These are phyloP conservation scores for Aspergillus brasiliensis DNA, from an alignment of 2,329 filamentous ascomycete species.

Conservation along the genomic window DNA sequence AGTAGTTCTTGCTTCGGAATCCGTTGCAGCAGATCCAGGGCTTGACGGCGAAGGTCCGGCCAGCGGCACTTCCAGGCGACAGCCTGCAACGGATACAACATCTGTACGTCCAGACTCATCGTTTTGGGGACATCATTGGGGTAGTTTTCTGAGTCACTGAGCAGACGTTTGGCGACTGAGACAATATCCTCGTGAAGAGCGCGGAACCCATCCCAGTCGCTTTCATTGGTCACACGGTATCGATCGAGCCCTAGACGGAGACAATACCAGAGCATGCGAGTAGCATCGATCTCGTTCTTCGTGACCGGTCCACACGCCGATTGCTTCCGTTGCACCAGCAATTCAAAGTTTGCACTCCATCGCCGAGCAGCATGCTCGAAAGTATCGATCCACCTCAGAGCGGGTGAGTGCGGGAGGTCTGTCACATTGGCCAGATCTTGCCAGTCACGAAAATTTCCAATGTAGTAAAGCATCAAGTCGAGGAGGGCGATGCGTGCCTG, in stretches of 20 bases:
- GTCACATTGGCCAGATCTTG: neutral
- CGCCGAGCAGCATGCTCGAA: neutral
- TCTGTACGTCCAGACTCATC: constrained; percentile 17
- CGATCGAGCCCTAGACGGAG: constrained; percentile 9
- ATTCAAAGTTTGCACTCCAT: constrained; percentile 16
- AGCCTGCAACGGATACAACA: constrained; percentile 23
- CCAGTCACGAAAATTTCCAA: constrained; percentile 2
- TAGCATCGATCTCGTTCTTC: constrained; percentile 12
- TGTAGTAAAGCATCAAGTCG: constrained; percentile 16
- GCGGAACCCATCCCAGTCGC: constrained; percentile 18
- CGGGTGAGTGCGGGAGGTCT: neutral
- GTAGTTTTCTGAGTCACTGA: constrained; percentile 9
- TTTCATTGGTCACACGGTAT: constrained; percentile 11
- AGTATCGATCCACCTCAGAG: neutral
- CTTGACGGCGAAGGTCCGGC: constrained; percentile 20
- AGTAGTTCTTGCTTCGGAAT: constrained; percentile 18
- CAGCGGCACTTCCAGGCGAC: constrained; percentile 28
- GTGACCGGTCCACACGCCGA: constrained; percentile 11
- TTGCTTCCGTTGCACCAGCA: constrained; percentile 7
- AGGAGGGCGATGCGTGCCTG: constrained; percentile 16
- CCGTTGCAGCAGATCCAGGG: constrained; percentile 18
- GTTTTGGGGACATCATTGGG: constrained; percentile 14
- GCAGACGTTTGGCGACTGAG: constrained; percentile 3
- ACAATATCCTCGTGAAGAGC: constrained; percentile 15
- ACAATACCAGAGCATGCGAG: constrained; percentile 15